These are phyloP conservation scores for Aspergillus cristatus DNA, from an alignment of 495 filamentous ascomycete species.

Conservation along the genomic window DNA sequence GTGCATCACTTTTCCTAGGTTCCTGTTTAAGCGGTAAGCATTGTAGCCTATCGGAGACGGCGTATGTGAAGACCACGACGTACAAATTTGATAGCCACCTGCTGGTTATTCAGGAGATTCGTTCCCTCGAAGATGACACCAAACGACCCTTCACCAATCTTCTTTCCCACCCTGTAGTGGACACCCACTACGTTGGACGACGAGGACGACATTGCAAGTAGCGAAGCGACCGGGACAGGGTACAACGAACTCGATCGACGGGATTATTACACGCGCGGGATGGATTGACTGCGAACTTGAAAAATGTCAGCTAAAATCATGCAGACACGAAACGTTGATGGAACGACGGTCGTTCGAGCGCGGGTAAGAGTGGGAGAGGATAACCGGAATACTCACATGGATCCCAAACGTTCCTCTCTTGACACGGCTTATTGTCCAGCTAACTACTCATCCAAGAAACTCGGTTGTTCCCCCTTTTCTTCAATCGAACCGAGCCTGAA, in stretches of 20 bases:
- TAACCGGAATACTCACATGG: neutral
- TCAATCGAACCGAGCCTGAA: neutral
- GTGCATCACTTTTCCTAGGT: conserved; percentile 97
- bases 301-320: too few species aligned
- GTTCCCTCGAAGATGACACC: conserved; percentile 99
- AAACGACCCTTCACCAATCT: conserved; percentile 98
- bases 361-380: neutral
- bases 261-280: conserved; percentile 24
- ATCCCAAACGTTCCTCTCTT: too few species aligned
- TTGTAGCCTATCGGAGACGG: neutral
- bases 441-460: too few species aligned
- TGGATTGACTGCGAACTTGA: too few species aligned
- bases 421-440: too few species aligned
- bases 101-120: conserved; percentile 97
- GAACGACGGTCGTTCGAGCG: too few species aligned
- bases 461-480: too few species aligned
- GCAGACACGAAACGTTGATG: too few species aligned
- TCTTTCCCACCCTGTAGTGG: conserved; percentile 98
- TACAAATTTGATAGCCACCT: conserved; percentile 99
- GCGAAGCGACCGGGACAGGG: conserved; percentile 11
- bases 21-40: conserved; percentile 53
- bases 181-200: conserved; percentile 98
- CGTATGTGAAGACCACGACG: conserved; percentile 27
- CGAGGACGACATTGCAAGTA: conserved; percentile 71
- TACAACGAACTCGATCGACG: conserved; percentile 18